Evolutionary conservation across 1,284 basidiomycete genomes (phyloP).

Genomic region (Pascua guehoae): DNA sequence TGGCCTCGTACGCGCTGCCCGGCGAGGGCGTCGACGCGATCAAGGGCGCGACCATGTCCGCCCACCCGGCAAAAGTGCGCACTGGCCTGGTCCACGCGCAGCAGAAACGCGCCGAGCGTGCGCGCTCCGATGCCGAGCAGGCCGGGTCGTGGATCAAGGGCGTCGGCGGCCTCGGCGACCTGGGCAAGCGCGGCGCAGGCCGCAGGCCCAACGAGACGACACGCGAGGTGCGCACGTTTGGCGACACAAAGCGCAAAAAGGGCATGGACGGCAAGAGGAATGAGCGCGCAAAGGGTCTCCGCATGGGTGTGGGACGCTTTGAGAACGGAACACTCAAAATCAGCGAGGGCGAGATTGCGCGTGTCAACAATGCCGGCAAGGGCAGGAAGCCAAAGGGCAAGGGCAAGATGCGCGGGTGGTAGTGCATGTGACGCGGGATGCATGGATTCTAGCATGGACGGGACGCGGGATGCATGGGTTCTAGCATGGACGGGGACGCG

Average conservation of each 20-base stretch:
- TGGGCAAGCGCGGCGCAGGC: constrained; percentile 21
- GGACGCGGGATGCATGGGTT: too few relatives aligned
- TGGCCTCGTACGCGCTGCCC: constrained; percentile 35
- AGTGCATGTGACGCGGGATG: not conserved
- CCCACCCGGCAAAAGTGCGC: constrained; percentile 41
- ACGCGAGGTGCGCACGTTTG: constrained; percentile 25
- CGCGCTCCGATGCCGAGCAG: constrained; percentile 32
- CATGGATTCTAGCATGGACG: not conserved
- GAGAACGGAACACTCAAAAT: constrained; percentile 43
- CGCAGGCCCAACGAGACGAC: constrained; percentile 9
- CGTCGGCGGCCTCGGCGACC: constrained; percentile 38
- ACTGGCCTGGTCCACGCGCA: constrained; percentile 40
- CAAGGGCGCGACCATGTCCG: constrained; percentile 19
- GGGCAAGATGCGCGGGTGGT: constrained; percentile 15
- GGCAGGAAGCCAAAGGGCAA: constrained; percentile 5
- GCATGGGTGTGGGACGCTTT: constrained; percentile 48
- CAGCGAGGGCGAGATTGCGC: constrained; percentile 39
- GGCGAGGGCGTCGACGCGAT: constrained; percentile 34
- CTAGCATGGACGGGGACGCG: too few relatives aligned
- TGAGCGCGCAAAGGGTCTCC: constrained; percentile 40
- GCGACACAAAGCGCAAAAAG: constrained; percentile 40
- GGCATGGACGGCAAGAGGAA: constrained; percentile 40
- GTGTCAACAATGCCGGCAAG: constrained; percentile 20
- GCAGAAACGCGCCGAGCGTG: constrained; percentile 26
- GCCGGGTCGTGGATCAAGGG: constrained; percentile 43